A percentile compares a stretch with the other conserved stretches of the same genome.
phyloP scores from a whole-genome alignment of 306 rosid species.

The Carpinus fangiana region DNA sequence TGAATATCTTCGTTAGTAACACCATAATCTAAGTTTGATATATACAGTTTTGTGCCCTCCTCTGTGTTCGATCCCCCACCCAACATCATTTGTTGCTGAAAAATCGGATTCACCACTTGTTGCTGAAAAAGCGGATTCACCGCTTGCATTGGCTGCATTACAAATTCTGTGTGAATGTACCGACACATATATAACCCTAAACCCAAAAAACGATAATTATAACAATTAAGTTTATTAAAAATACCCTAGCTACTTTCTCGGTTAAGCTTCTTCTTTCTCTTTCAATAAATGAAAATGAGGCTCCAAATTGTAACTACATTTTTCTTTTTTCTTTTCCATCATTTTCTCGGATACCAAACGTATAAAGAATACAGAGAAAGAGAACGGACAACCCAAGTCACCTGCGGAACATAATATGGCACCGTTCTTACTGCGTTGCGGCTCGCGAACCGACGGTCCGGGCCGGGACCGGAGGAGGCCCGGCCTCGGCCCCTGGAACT shows the following conservation, averaged over 20 bases:
- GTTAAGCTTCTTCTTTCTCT: not conserved
- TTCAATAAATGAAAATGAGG: not conserved
- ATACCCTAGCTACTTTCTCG: not conserved
- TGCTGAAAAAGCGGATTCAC: not conserved
- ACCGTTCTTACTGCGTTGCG: slow-evolving; percentile 10
- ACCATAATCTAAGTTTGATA: slow-evolving; percentile 41
- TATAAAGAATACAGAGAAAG: not conserved
- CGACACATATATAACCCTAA: not conserved
- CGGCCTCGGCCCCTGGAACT: slow-evolving; percentile 23
- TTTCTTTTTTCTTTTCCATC: not conserved
- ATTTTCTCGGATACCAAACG: slow-evolving; percentile 14
- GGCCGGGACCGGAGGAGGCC: slow-evolving; percentile 21
- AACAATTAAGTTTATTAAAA: not conserved
- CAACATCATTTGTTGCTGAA: slow-evolving; percentile 3
- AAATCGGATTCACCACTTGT: not conserved
- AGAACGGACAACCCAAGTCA: not conserved
- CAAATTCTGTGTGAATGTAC: not conserved
- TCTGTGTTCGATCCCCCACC: not conserved
- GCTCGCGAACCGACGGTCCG: slow-evolving; percentile 26
- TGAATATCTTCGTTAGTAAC: slow-evolving; percentile 39
- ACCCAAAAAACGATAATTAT: not conserved
- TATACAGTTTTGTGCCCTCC: slow-evolving; percentile 35
- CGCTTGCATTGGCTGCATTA: slow-evolving; percentile 16
- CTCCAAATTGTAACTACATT: not conserved
- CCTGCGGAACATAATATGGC: slow-evolving; percentile 30